These are phyloP conservation scores for Cytospora schulzeri DNA, from an alignment of 2,329 filamentous ascomycete species.

Conservation along the genomic window DNA sequence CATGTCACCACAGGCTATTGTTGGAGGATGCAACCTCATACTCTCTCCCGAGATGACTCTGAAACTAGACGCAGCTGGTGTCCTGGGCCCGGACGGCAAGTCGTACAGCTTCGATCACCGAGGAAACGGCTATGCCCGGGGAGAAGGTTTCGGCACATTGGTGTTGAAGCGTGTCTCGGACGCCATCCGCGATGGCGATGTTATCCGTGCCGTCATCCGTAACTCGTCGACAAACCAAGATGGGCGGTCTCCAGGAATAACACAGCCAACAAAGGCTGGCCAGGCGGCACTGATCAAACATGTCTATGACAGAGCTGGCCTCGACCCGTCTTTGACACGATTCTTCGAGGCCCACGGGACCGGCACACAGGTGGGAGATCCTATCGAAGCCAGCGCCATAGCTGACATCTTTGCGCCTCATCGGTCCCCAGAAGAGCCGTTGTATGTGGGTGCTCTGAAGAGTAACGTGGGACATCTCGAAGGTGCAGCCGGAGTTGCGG, in stretches of 20 bases:
- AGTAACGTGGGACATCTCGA: constrained; percentile 35
- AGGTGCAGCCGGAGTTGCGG: constrained; percentile 31
- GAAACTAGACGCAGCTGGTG: constrained; percentile 27
- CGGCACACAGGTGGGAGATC: constrained; percentile 25
- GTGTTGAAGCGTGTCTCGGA: constrained; percentile 52
- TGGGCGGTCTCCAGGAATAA: constrained; percentile 36
- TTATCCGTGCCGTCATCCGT: constrained; percentile 44
- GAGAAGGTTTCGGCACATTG: constrained; percentile 54
- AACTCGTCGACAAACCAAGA: constrained; percentile 37
- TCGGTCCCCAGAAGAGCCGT: constrained; percentile 20
- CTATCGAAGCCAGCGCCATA: constrained; percentile 58
- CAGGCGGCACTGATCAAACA: constrained; percentile 39
- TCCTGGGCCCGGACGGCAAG: constrained; percentile 29
- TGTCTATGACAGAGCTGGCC: constrained; percentile 37
- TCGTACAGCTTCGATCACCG: constrained; percentile 40
- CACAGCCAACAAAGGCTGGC: constrained; percentile 36
- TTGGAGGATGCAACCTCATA: constrained; percentile 33
- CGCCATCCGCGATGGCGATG: constrained; percentile 47
- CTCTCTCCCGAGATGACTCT: constrained; percentile 28
- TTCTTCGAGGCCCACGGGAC: constrained; percentile 31
- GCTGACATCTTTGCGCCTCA: constrained; percentile 13
- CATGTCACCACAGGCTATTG: constrained; percentile 30
- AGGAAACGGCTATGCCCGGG: constrained; percentile 53
- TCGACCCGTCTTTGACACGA: constrained; percentile 34
- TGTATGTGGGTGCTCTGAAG: constrained; percentile 33